phyloP scores from a whole-genome alignment of 1,284 basidiomycete genomes.

The Ganoderma lingzhi region DNA sequence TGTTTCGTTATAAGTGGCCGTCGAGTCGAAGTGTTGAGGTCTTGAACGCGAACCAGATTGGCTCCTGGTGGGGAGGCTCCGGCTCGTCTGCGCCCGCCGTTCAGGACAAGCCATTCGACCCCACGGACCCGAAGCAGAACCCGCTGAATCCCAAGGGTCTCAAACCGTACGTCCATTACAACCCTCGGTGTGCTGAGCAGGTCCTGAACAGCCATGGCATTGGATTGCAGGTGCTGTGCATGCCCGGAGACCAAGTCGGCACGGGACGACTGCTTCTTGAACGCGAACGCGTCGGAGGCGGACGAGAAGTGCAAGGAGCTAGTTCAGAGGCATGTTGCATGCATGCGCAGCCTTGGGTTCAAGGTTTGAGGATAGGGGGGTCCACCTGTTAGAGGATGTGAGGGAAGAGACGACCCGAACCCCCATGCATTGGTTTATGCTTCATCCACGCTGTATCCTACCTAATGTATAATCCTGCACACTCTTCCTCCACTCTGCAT shows the following conservation, averaged over 20 bases:
- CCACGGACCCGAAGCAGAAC: constrained; percentile 77
- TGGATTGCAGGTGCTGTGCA: constrained; percentile 81
- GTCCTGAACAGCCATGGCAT: not conserved
- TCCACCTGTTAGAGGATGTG: not conserved
- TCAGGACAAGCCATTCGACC: constrained; percentile 58
- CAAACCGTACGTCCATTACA: constrained; percentile 79
- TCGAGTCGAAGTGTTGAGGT: not conserved
- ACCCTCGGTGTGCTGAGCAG: not conserved
- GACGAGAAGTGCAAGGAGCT: constrained; percentile 84
- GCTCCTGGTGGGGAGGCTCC: constrained; percentile 52
- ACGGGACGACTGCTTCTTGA: constrained; percentile 94
- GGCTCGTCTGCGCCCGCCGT: constrained; percentile 39
- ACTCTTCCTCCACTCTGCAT: not conserved
- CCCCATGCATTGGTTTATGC: not conserved
- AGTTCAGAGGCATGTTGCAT: constrained; percentile 83
- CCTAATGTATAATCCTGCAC: not conserved
- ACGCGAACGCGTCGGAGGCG: constrained; percentile 73
- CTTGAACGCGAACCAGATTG: constrained; percentile 39
- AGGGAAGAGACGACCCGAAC: not conserved
- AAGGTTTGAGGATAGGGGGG: constrained; percentile 58
- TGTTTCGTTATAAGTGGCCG: not conserved
- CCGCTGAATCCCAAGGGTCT: constrained; percentile 90
- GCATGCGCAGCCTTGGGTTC: constrained; percentile 92
- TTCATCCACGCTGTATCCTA: constrained; percentile 4
- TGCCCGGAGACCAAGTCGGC: constrained; percentile 93